phyloP scores from a whole-genome alignment of 768 basidiomycete species.

The Tephrocybe rancida region DNA sequence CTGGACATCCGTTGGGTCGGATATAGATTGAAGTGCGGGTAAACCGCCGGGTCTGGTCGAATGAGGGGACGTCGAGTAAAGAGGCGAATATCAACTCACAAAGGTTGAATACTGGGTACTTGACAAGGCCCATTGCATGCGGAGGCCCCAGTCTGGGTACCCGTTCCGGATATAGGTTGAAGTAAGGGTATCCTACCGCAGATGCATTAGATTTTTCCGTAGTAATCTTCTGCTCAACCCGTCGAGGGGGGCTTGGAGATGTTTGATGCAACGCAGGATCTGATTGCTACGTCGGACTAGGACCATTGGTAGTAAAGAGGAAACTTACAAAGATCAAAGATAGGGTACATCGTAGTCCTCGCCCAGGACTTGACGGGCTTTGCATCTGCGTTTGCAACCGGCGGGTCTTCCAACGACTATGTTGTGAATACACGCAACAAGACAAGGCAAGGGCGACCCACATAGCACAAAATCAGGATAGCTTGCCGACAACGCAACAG shows the following conservation, averaged over 20 bases:
- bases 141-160: background rate
- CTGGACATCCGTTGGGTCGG: slow-evolving; percentile 19
- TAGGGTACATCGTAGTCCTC: slow-evolving; percentile 15
- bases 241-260: too few species aligned
- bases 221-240: too few species aligned
- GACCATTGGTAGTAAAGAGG: too few species aligned
- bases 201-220: background rate
- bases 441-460: background rate
- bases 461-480: slow-evolving; percentile 10
- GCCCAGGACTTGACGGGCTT: too few species aligned
- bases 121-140: background rate
- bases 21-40: slow-evolving; percentile 46
- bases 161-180: background rate
- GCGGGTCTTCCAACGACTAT: too few species aligned
- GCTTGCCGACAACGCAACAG: background rate
- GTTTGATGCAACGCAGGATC: too few species aligned
- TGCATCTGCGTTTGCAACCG: too few species aligned
- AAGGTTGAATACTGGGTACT: slow-evolving; percentile 13
- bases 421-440: background rate
- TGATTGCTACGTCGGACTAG: too few species aligned
- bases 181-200: background rate
- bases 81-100: slow-evolving; percentile 2
- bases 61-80: background rate
- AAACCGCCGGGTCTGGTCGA: slow-evolving; percentile 26
- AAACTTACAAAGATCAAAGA: slow-evolving; percentile 17